Base-by-base conservation (phyloP, 805 yeast species). In the Starmerella stellata region DNA sequence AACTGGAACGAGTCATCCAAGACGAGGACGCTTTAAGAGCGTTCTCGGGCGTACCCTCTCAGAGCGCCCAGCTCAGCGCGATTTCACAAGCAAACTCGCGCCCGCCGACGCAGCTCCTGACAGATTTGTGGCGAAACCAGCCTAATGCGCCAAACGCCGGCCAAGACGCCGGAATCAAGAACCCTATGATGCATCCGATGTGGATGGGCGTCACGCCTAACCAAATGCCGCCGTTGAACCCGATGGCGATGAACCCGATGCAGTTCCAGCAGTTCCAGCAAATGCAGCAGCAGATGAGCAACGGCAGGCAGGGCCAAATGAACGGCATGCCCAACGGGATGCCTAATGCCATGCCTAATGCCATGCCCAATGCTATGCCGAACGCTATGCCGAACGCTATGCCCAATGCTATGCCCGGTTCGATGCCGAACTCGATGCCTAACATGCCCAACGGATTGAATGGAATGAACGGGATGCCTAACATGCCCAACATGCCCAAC, bases 121-220 rank as follows among this genome's bases (percentile, higher is more conserved):
- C 47, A 4, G 45, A 46, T 18, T 24, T 46, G 36, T 46, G 49
- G 49, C 35, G n/a, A n/a, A n/a, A n/a, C n/a, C n/a, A n/a, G n/a
- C n/a, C 31, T 35, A 44, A 34, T 33, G 14, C 34, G 20, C 20
- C 11, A 14, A 11, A 30, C n/a, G 34, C 14, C 16, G 16, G 14
- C 34, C 11, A 30, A 30, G 11, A 30, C 11, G 34, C 16, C 13
- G 34, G n/a, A n/a, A n/a, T n/a, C n/a, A n/a, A n/a, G n/a, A n/a
- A n/a, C n/a, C n/a, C n/a, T n/a, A n/a, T n/a, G 7, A 5, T 13
- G 23, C 23, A 19, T 7, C 35, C 23, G 15, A 32, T 32, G 35
- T 21, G 25, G 35, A 32, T 32, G 35, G 18, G 18, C 35, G 15
- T 19, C 11, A 20, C 7, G 13, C 14, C 16, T n/a, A 14, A 11